Conservation (phyloP, 371 early-diverging fungal genomes). For the Syncephalastrum sp. region DNA sequence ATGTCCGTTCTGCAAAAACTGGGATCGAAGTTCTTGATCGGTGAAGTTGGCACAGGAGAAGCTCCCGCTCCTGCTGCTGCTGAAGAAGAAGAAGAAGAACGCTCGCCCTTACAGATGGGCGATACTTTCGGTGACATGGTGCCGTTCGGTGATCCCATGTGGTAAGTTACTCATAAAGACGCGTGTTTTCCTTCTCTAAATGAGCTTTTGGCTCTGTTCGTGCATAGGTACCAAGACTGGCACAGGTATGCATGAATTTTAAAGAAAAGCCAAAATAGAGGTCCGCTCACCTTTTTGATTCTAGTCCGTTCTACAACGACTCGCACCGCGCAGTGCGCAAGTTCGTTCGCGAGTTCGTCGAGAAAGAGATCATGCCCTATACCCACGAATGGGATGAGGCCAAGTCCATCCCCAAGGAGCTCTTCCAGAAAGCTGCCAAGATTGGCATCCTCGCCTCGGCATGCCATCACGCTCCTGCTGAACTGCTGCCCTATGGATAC, state of each 20-base stretch:
- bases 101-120: conserved; percentile 15
- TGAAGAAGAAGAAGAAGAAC: conserved; percentile 19
- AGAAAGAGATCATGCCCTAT: conserved; percentile 80
- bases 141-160: conserved; percentile 84
- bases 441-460: conserved; percentile 72
- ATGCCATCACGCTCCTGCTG: conserved; percentile 46
- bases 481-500: conserved; percentile 27
- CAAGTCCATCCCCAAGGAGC: conserved; percentile 66
- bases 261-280: too few species aligned
- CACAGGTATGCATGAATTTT: conserved; percentile 17
- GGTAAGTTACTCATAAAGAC: conserved; percentile 31
- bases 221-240: conserved; percentile 61
- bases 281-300: conserved; percentile 2
- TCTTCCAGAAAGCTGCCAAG: conserved; percentile 72
- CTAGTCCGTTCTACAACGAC: conserved; percentile 73
- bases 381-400: conserved; percentile 87
- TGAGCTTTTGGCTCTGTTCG: too few species aligned
- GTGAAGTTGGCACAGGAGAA: conserved; percentile 59
- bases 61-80: conserved; percentile 25
- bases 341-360: conserved; percentile 72
- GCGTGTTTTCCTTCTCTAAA: not conserved
- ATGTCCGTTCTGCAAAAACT: conserved; percentile 55
- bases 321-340: conserved; percentile 73
- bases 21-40: conserved; percentile 59
- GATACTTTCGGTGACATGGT: conserved; percentile 72